A percentile compares a stretch with the other conserved stretches of the same genome.
These are phyloP conservation scores for Erodium texanum DNA, from an alignment of 441 rosid genomes.

Conservation along the genomic window DNA sequence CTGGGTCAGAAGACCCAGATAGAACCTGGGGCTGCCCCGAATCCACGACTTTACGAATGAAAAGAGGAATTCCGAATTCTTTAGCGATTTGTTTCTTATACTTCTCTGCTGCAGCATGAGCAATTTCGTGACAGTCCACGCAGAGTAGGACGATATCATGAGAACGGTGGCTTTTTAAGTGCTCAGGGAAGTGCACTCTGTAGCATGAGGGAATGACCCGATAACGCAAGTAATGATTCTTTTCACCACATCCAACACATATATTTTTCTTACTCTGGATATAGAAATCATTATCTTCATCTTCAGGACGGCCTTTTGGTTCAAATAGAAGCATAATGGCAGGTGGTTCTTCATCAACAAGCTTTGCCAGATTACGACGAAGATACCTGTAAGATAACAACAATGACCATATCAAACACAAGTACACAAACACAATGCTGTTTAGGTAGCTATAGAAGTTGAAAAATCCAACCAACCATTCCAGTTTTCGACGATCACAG, in stretches of 20 bases:
- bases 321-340: slow-evolving; percentile 88
- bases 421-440: slow-evolving; percentile 9
- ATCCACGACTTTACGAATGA: slow-evolving; percentile 64
- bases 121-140: slow-evolving; percentile 91
- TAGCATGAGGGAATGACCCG: slow-evolving; percentile 93
- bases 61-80: slow-evolving; percentile 83
- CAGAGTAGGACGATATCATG: slow-evolving; percentile 96
- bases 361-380: slow-evolving; percentile 67
- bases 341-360: slow-evolving; percentile 67
- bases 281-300: slow-evolving; percentile 90
- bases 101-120: slow-evolving; percentile 95
- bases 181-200: slow-evolving; percentile 95
- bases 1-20: slow-evolving; percentile 32
- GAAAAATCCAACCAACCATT: slow-evolving; percentile 53
- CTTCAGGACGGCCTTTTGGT: slow-evolving; percentile 97
- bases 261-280: slow-evolving; percentile 89
- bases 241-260: slow-evolving; percentile 93
- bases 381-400: slow-evolving; percentile 51
- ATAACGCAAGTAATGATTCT: slow-evolving; percentile 81
- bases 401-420: slow-evolving; percentile 13
- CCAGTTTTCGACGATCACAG: slow-evolving; percentile 81
- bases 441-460: slow-evolving; percentile 13
- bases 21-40: slow-evolving; percentile 33
- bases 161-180: slow-evolving; percentile 93
- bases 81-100: slow-evolving; percentile 60